These are phyloP conservation scores for Hymenoscyphus scutula DNA, from an alignment of 2,329 filamentous ascomycete genomes.

Conservation along the genomic window DNA sequence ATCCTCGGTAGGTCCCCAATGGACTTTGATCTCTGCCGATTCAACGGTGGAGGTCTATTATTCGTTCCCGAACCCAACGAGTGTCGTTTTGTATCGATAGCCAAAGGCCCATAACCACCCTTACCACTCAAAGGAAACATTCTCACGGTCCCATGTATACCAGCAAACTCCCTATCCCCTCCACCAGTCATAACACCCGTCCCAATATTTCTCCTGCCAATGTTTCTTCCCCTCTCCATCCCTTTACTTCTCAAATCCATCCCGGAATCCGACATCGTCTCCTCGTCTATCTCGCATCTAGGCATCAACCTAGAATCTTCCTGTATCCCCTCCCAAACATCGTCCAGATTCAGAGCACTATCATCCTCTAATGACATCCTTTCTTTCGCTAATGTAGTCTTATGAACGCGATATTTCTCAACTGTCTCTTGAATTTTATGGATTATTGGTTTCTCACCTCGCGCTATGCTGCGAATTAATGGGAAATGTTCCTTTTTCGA, in stretches of 20 bases:
- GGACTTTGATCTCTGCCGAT: not conserved
- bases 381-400: not conserved
- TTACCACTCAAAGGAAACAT: not conserved
- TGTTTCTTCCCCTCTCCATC: not conserved
- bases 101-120: not conserved
- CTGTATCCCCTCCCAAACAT: not conserved
- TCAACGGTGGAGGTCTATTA: not conserved
- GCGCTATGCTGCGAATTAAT: constrained; percentile 2
- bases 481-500: constrained; percentile 5
- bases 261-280: not conserved
- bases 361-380: constrained; percentile 7
- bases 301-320: constrained; percentile 9
- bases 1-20: not conserved
- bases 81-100: not conserved
- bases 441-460: constrained; percentile 8
- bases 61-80: too few species aligned
- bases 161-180: not conserved
- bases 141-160: not conserved
- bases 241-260: not conserved
- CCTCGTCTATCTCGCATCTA: not conserved
- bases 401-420: constrained; percentile 2
- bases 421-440: constrained; percentile 7
- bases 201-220: not conserved
- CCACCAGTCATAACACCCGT: not conserved
- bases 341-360: not conserved